These are phyloP conservation scores for Colletotrichum sp. DNA, from an alignment of 2,329 filamentous ascomycete genomes.

Conservation along the genomic window DNA sequence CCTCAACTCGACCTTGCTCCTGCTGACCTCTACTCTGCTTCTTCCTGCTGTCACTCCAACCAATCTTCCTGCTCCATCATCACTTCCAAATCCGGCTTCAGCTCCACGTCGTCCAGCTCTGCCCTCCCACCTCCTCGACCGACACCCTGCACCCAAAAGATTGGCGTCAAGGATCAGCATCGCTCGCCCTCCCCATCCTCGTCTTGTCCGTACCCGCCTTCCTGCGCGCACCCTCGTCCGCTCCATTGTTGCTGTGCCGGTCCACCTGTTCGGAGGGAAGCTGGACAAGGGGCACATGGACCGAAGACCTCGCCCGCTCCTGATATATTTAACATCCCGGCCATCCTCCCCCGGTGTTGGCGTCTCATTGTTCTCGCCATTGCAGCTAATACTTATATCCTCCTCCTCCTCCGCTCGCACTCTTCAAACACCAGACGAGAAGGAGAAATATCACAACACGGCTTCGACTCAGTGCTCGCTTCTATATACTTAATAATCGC, in stretches of 20 bases:
- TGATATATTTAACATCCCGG: conserved; percentile 18
- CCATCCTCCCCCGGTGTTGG: background rate
- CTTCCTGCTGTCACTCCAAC: background rate
- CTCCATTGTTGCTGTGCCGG: conserved; percentile 1
- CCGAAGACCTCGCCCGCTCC: background rate
- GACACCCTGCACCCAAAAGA: conserved; percentile 1
- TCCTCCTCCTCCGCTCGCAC: background rate
- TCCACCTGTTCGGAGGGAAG: conserved; percentile 1
- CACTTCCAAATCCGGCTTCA: background rate
- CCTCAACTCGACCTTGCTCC: background rate
- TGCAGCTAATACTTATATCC: conserved; percentile 11
- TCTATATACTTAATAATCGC: conserved; percentile 1
- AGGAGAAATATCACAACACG: background rate
- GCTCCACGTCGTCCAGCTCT: background rate
- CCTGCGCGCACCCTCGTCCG: background rate
- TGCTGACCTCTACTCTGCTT: background rate
- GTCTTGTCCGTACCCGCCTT: conserved; percentile 1
- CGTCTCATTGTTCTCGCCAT: background rate
- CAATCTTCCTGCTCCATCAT: background rate
- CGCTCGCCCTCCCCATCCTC: background rate
- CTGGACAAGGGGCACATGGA: conserved; percentile 18
- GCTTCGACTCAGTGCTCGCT: background rate
- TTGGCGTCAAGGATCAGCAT: conserved; percentile 9
- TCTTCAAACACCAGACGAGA: background rate
- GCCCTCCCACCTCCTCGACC: background rate